Evolutionary conservation across 768 basidiomycete species (phyloP).

Genomic region (Podaxis pistillaris): DNA sequence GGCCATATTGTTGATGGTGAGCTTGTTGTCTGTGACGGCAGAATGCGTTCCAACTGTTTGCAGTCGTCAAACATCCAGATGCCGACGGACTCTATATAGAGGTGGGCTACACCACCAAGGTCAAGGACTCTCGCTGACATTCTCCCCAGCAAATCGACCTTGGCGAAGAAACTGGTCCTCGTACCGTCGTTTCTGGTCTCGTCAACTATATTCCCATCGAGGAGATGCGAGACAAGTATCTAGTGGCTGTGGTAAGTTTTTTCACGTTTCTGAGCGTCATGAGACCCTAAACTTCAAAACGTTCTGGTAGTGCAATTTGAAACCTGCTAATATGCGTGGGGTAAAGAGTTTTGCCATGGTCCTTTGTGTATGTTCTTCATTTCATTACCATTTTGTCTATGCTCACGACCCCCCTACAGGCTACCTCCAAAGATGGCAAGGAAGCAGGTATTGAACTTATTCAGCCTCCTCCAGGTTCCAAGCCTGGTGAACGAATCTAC

Average conservation of each 20-base stretch:
- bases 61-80: constrained; percentile 95
- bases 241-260: constrained; percentile 73
- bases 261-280: not conserved
- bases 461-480: constrained; percentile 78
- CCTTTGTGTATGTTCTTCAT: constrained; percentile 62
- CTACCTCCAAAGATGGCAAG: constrained; percentile 86
- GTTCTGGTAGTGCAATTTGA: constrained; percentile 74
- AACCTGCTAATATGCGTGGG: constrained; percentile 95
- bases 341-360: constrained; percentile 99
- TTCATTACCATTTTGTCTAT: not conserved
- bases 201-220: constrained; percentile 97
- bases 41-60: constrained; percentile 5
- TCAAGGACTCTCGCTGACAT: constrained; percentile 16
- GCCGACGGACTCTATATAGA: constrained; percentile 98
- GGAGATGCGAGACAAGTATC: constrained; percentile 79
- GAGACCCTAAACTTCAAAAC: not conserved
- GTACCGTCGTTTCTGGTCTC: constrained; percentile 95
- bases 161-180: constrained; percentile 91
- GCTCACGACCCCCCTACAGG: constrained; percentile 42
- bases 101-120: constrained; percentile 35
- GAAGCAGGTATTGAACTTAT: constrained; percentile 91
- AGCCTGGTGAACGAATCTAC: constrained; percentile 92
- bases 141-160: constrained; percentile 83
- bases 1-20: constrained; percentile 89
- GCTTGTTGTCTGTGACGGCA: constrained; percentile 20